Base-by-base conservation (phyloP, 148 eudicot genomes). In the Rhododendron ovatum region DNA sequence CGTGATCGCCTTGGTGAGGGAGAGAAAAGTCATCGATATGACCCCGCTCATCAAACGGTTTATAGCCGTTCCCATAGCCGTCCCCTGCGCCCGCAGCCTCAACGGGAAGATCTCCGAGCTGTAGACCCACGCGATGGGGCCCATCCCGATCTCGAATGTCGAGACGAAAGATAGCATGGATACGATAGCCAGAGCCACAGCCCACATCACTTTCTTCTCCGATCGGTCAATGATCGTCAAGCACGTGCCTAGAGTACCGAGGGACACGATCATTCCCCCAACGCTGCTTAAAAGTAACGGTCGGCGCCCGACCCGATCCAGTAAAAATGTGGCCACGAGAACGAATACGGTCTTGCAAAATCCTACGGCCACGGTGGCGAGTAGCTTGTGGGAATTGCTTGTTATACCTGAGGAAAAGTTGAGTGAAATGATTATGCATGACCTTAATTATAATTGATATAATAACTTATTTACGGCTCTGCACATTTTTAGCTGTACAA, bases 81-180 rank as follows among this genome's bases (percentile, higher is more conserved):
- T 53, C 4, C 92, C 92, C 11, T 89, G 92, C 7, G 91, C 89
- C 2, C 97, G 82, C 12, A 95, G 80, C 81, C 92, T 90, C 17
- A 95, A 77, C 3, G 97, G 98, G 57, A 92, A 95, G 3, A 95
- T 87, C 91, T 95, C 98, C 2, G 98, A 95, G 39, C 91, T 91
- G 47, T 95, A 95, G 5, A 95, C 95, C 97, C 95, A 93, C 0
- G 98, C 84, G 28, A 95, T 91, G 0, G 97, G 98, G 0, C 98
- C 98, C 84, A 95, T 53, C 39, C 98, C 98, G 7, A 95, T 94
- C 3, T 92, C 91, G 82, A 95, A 95, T 1, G 91, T 79, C 22
- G 92, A 92, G 26, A 95, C 95, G 77, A 30, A 91, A 1, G 93
- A 79, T 51, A 94, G 78, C 10, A 88, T 85, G 82, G 88, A 41